Evolutionary conservation across 1,284 basidiomycete genomes (phyloP).

Genomic region (Sanghuangporus sanghuang): DNA sequence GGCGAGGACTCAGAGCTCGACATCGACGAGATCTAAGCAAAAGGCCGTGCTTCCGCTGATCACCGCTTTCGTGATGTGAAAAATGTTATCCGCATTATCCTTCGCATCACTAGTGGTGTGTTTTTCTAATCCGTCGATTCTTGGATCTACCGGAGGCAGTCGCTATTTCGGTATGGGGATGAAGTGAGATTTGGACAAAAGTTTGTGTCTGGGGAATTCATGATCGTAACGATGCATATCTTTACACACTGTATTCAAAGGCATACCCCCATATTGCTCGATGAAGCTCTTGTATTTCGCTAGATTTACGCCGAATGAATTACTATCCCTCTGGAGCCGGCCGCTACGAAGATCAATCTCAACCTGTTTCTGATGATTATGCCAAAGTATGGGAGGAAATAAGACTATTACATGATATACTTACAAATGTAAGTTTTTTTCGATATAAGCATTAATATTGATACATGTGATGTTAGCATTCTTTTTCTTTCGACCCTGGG

Average conservation of each 20-base stretch:
- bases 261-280: slow-evolving; percentile 5
- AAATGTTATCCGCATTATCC: no score
- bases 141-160: not conserved
- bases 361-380: no score
- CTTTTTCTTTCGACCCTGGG: no score
- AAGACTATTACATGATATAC: no score
- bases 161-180: not conserved
- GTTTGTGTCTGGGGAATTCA: not conserved
- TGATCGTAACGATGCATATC: slow-evolving; percentile 5
- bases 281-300: slow-evolving; percentile 8
- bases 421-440: no score
- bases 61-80: not conserved
- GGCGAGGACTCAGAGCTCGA: slow-evolving; percentile 40
- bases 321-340: not conserved
- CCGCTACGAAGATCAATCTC: no score
- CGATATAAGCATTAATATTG: no score
- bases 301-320: slow-evolving; percentile 8
- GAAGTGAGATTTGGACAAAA: not conserved
- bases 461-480: no score
- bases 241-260: slow-evolving; percentile 32
- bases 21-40: slow-evolving; percentile 68
- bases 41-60: not conserved
- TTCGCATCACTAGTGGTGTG: not conserved
- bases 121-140: not conserved
- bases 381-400: no score